These are phyloP conservation scores for Cytospora piceae DNA, from an alignment of 2,329 filamentous ascomycete genomes.

Conservation along the genomic window DNA sequence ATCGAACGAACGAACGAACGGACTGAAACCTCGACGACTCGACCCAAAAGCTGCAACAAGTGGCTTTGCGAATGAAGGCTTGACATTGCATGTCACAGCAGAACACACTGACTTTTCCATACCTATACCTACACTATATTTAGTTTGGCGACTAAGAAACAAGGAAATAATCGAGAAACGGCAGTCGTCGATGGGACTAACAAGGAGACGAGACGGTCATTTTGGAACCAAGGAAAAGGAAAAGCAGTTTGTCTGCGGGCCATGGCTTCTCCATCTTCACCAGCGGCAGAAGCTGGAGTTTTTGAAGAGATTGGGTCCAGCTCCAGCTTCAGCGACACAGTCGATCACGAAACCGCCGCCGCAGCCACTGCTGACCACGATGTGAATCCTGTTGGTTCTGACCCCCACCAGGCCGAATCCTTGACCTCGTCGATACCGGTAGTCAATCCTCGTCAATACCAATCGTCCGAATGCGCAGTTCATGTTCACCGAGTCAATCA, in stretches of 20 bases:
- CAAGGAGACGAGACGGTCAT: slow-evolving; percentile 16
- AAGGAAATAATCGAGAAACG: neutral
- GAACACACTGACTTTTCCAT: neutral
- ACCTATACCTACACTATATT: neutral
- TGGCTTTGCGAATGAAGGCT: neutral
- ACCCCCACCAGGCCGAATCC: neutral
- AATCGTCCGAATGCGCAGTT: slow-evolving; percentile 13
- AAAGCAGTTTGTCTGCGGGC: slow-evolving; percentile 15
- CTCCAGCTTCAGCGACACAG: slow-evolving; percentile 13
- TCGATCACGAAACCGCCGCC: slow-evolving; percentile 23
- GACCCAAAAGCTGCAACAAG: neutral
- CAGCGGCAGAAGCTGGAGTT: slow-evolving; percentile 5
- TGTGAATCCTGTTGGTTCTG: slow-evolving; percentile 7
- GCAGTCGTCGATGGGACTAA: slow-evolving; percentile 15
- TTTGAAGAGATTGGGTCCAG: slow-evolving; percentile 22
- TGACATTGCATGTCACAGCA: neutral
- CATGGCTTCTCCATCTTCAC: slow-evolving; percentile 22
- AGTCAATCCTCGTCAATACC: neutral
- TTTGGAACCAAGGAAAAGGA: slow-evolving; percentile 10
- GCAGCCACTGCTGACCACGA: slow-evolving; percentile 12
- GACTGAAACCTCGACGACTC: neutral
- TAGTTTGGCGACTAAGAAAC: neutral
- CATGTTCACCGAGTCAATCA: slow-evolving; percentile 57
- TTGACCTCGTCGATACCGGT: neutral
- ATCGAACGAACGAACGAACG: neutral